Percentiles rank a stretch among this genome's conserved stretches.
These are phyloP conservation scores for Trichomonascaceae sp. DNA, from an alignment of 1,139 yeast species.

Conservation along the genomic window DNA sequence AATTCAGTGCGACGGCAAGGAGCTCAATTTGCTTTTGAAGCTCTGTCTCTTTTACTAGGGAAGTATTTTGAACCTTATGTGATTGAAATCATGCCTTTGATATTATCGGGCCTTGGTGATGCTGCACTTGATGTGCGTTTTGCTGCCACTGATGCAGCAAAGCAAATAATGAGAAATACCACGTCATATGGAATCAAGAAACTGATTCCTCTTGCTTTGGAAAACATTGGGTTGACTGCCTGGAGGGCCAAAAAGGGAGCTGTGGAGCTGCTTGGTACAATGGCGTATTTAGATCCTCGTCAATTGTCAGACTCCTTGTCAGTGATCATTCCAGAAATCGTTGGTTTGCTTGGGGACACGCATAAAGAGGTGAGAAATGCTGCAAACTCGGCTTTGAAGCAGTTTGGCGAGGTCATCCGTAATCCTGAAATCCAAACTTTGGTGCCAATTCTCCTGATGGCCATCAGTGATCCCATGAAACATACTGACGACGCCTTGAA, in stretches of 20 bases:
- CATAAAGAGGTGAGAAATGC: constrained; percentile 96
- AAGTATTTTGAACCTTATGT: constrained; percentile 89
- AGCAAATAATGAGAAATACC: constrained; percentile 82
- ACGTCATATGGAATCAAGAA: constrained; percentile 89
- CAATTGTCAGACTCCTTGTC: constrained; percentile 88
- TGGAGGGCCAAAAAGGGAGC: constrained; percentile 98
- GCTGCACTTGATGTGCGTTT: constrained; percentile 76
- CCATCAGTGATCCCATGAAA: constrained; percentile 93
- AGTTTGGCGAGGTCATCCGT: constrained; percentile 94
- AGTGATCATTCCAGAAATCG: constrained; percentile 90
- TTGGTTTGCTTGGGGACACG: constrained; percentile 87
- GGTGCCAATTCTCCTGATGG: constrained; percentile 84
- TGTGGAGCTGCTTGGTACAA: constrained; percentile 89
- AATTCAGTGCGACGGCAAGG: constrained; percentile 75
- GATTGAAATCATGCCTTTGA: constrained; percentile 75
- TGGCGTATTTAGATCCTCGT: constrained; percentile 96
- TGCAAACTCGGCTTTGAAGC: constrained; percentile 80
- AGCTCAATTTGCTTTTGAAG: constrained; percentile 80
- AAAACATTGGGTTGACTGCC: constrained; percentile 67
- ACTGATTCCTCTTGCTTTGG: constrained; percentile 83
- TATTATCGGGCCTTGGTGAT: constrained; percentile 81
- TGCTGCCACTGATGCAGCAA: constrained; percentile 84
- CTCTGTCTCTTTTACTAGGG: constrained; percentile 70
- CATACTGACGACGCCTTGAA: constrained; percentile 85
- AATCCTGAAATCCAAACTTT: constrained; percentile 92